Evolutionary conservation across 495 filamentous ascomycete genomes (phyloP).

Genomic region (Chaetomium cochliodes): DNA sequence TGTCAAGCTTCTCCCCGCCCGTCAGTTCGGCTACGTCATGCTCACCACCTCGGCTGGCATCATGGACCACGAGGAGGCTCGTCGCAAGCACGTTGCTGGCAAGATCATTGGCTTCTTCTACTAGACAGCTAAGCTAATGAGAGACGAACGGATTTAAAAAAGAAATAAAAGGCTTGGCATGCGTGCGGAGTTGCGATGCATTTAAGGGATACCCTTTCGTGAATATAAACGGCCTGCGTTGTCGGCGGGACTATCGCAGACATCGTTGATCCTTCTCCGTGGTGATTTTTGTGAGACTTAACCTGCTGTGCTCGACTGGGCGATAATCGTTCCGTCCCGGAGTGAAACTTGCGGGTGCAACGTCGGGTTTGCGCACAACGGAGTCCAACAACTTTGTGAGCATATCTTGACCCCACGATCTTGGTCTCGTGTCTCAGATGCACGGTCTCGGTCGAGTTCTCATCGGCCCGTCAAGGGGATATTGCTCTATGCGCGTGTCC

Average conservation of each 20-base stretch:
- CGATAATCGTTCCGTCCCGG: not conserved
- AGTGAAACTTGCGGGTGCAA: not conserved
- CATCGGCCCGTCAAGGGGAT: too few species aligned
- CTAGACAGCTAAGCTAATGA: constrained; percentile 47
- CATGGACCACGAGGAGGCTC: constrained; percentile 99
- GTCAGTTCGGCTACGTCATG: constrained; percentile 99
- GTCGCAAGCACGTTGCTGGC: constrained; percentile 94
- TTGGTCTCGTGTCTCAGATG: too few species aligned
- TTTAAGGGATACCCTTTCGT: constrained; percentile 23
- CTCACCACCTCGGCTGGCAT: constrained; percentile 98
- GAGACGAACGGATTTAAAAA: constrained; percentile 20
- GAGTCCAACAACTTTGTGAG: too few species aligned
- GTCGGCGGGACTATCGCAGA: constrained; percentile 4
- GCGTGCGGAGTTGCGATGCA: constrained; percentile 23
- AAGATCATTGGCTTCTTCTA: constrained; percentile 98
- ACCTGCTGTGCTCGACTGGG: not conserved
- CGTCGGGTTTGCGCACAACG: not conserved
- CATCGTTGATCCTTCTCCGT: not conserved
- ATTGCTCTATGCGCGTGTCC: too few species aligned
- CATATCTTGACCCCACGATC: too few species aligned
- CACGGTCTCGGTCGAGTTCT: too few species aligned
- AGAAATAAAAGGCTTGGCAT: constrained; percentile 9
- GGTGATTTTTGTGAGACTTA: not conserved
- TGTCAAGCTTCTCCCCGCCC: constrained; percentile 93
- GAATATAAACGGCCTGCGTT: constrained; percentile 19